phyloP scores from a whole-genome alignment of 495 filamentous ascomycete genomes.

The Neurospora sp. region DNA sequence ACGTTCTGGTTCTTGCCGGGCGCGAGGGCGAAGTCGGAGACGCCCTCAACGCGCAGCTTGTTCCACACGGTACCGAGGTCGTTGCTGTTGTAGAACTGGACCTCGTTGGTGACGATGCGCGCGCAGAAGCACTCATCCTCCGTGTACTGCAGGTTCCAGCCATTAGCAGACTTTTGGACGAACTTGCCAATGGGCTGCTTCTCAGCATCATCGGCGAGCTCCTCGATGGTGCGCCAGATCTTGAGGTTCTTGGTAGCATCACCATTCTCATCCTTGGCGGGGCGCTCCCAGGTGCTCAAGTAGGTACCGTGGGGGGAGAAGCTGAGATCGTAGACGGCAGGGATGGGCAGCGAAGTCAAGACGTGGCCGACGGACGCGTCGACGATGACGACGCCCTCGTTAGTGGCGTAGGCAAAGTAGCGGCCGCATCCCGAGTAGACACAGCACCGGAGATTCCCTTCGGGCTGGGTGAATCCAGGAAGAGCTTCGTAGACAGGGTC shows the following conservation, averaged over 20 bases:
- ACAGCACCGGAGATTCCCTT: slow-evolving; percentile 90
- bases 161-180: slow-evolving; percentile 89
- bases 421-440: slow-evolving; percentile 89
- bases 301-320: slow-evolving; percentile 90
- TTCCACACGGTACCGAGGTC: slow-evolving; percentile 85
- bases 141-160: slow-evolving; percentile 97
- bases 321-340: slow-evolving; percentile 83
- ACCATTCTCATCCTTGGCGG: slow-evolving; percentile 82
- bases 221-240: slow-evolving; percentile 75
- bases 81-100: slow-evolving; percentile 87
- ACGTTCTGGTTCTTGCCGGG: slow-evolving; percentile 81
- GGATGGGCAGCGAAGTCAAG: slow-evolving; percentile 59
- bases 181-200: slow-evolving; percentile 73
- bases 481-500: slow-evolving; percentile 78
- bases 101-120: slow-evolving; percentile 88
- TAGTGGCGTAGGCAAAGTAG: slow-evolving; percentile 91
- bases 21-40: slow-evolving; percentile 79
- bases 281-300: slow-evolving; percentile 93
- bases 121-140: slow-evolving; percentile 86
- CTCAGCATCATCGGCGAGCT: slow-evolving; percentile 41
- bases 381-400: slow-evolving; percentile 73
- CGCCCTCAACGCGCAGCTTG: slow-evolving; percentile 86
- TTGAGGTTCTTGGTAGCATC: slow-evolving; percentile 93
- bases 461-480: slow-evolving; percentile 76
- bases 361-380: slow-evolving; percentile 73